Conservation (phyloP, 148 eudicot genomes). For the Silene conica region DNA sequence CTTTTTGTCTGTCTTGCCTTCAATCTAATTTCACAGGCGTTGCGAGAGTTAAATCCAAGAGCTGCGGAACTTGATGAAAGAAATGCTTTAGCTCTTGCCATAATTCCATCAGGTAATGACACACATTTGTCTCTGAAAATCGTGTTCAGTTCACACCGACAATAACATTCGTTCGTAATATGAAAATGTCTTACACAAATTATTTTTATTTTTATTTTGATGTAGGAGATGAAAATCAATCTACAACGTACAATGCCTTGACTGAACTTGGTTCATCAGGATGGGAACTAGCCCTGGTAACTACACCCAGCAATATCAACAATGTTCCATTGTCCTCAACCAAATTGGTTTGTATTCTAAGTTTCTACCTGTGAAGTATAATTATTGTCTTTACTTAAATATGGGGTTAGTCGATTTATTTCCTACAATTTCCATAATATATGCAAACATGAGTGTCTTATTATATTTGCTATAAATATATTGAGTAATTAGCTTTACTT, state of each 20-base stretch:
- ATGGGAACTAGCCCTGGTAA: slow-evolving; percentile 93
- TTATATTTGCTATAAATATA: not conserved
- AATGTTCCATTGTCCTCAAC: slow-evolving; percentile 29
- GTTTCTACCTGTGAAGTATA: not conserved
- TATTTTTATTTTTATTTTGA: slow-evolving; percentile 12
- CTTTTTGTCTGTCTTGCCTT: not conserved
- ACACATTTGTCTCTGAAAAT: not conserved
- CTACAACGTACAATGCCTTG: slow-evolving; percentile 37
- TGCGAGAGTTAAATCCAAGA: slow-evolving; percentile 60
- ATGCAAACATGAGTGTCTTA: not conserved
- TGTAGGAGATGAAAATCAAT: slow-evolving; percentile 49
- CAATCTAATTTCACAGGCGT: slow-evolving; percentile 43
- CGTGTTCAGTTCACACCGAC: not conserved
- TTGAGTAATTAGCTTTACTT: not conserved
- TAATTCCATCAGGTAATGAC: slow-evolving; percentile 65
- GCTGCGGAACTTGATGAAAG: slow-evolving; percentile 74
- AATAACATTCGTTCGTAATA: not conserved
- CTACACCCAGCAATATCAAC: slow-evolving; percentile 60
- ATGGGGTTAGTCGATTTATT: too few relatives aligned
- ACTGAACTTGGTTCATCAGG: slow-evolving; percentile 64
- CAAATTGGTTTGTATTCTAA: slow-evolving; percentile 55
- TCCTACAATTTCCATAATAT: not conserved
- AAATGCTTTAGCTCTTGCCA: slow-evolving; percentile 95
- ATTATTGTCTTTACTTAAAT: not conserved
- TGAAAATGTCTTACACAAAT: not conserved